Percentiles rank a stretch among this genome's conserved stretches.
Evolutionary conservation across 2,329 filamentous ascomycete genomes (phyloP).

Genomic region (Ophiostoma sp.): DNA sequence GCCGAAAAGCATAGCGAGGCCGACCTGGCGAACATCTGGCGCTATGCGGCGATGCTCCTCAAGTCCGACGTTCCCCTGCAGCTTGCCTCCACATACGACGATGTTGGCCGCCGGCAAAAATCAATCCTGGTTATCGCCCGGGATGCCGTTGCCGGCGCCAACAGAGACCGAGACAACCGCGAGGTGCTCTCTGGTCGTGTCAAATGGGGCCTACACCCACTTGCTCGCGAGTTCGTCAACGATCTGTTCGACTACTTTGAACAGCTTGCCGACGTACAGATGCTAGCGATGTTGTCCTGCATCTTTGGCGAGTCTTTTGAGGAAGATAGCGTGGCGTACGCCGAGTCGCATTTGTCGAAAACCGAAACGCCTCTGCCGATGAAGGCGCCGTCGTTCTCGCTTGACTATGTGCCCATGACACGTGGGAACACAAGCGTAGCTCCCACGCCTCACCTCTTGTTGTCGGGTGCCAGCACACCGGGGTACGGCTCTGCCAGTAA

Average conservation of each 20-base stretch:
- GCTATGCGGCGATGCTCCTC: constrained; percentile 69
- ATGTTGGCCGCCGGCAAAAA: constrained; percentile 40
- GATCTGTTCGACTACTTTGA: constrained; percentile 62
- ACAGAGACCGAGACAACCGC: not conserved
- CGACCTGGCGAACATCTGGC: constrained; percentile 79
- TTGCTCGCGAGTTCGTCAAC: constrained; percentile 56
- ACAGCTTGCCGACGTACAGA: constrained; percentile 57
- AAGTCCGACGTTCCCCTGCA: constrained; percentile 69
- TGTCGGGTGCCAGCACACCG: constrained; percentile 36
- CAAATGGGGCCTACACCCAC: constrained; percentile 62
- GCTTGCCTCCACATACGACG: constrained; percentile 44
- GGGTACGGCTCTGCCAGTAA: constrained; percentile 23
- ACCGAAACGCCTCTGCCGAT: constrained; percentile 58
- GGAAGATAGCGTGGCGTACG: constrained; percentile 55
- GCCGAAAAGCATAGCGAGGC: constrained; percentile 64
- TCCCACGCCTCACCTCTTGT: constrained; percentile 11
- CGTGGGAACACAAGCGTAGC: constrained; percentile 12
- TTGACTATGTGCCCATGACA: constrained; percentile 59
- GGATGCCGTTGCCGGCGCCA: constrained; percentile 45
- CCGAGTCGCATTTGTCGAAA: constrained; percentile 51
- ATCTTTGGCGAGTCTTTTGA: constrained; percentile 59
- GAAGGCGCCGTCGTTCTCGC: constrained; percentile 60
- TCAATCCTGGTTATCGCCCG: constrained; percentile 65
- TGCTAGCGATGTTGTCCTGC: constrained; percentile 67
- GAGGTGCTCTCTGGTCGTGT: constrained; percentile 50